Evolutionary conservation across 192 early-diverging fungal species (phyloP).

Genomic region (Cetraspora pellucida): DNA sequence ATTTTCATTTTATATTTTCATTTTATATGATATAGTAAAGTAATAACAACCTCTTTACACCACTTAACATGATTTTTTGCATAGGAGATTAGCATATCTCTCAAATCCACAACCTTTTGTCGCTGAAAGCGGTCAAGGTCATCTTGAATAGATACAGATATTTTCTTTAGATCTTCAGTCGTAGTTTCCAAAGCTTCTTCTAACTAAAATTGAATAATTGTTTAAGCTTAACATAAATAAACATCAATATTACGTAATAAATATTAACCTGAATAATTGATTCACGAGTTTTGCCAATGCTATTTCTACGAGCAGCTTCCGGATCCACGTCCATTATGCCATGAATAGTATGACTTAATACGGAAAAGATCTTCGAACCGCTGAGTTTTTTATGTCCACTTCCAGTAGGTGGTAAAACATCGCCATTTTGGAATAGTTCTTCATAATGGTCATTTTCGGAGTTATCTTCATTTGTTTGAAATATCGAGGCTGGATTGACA

Average conservation of each 20-base stretch:
- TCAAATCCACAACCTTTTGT: constrained; percentile 86
- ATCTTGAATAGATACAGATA: constrained; percentile 80
- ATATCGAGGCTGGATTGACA: background rate
- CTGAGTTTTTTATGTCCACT: constrained; percentile 46
- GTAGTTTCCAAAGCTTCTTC: constrained; percentile 79
- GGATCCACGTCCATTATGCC: constrained; percentile 97
- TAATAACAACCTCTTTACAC: constrained; percentile 63
- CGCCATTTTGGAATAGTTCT: constrained; percentile 37
- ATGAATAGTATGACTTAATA: constrained; percentile 74
- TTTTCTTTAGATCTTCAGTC: constrained; percentile 69
- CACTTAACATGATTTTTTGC: constrained; percentile 72
- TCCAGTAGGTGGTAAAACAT: constrained; percentile 1
- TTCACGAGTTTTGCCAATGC: constrained; percentile 86
- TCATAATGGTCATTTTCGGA: constrained; percentile 21
- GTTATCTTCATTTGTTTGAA: background rate
- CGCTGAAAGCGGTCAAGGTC: constrained; percentile 95
- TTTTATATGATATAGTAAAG: background rate
- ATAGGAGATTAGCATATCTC: constrained; percentile 76
- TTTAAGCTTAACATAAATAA: background rate
- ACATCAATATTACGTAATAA: background rate
- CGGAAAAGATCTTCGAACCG: constrained; percentile 56
- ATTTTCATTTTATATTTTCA: too few species aligned
- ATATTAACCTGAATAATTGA: constrained; percentile 60
- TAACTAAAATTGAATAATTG: constrained; percentile 43
- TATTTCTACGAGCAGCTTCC: constrained; percentile 82